Percentiles rank a stretch among this genome's conserved stretches.
Conservation (phyloP, 1,139 yeast genomes). For the Nakaseomyces sp. region DNA sequence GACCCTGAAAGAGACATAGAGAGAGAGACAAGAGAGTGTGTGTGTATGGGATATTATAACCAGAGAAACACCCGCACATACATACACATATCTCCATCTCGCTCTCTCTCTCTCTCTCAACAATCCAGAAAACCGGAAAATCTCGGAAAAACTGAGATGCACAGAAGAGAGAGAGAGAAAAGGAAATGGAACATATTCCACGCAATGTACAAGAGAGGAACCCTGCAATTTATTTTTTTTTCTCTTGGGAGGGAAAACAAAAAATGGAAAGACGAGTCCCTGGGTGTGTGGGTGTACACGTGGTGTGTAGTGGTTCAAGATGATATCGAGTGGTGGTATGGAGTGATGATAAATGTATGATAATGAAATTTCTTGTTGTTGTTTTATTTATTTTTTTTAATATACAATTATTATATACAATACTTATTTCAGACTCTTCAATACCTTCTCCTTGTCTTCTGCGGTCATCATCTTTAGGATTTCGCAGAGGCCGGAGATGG, state of each 20-base stretch:
- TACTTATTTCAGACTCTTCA: constrained; percentile 6
- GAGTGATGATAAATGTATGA: not conserved
- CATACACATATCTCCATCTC: too few relatives aligned
- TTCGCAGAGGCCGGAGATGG: constrained; percentile 52
- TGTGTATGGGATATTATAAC: too few relatives aligned
- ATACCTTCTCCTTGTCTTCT: constrained; percentile 46
- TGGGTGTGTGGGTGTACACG: constrained; percentile 1
- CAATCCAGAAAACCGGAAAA: not conserved
- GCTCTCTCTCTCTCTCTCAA: too few relatives aligned
- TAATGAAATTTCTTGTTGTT: too few relatives aligned
- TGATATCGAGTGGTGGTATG: not conserved
- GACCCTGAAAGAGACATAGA: too few relatives aligned
- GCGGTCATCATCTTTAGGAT: constrained; percentile 50
- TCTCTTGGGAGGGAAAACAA: not conserved
- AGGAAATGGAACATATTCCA: too few relatives aligned
- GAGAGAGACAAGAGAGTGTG: too few relatives aligned
- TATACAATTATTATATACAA: not conserved
- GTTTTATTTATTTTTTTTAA: not conserved
- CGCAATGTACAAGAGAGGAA: too few relatives aligned
- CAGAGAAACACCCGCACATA: too few relatives aligned
- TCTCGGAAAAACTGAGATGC: constrained; percentile 6
- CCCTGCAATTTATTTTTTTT: too few relatives aligned
- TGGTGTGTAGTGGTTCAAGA: not conserved
- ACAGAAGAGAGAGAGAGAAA: too few relatives aligned
- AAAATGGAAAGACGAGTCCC: not conserved